phyloP scores from a whole-genome alignment of 2,329 filamentous ascomycete genomes.

The Diaporthe sp. region DNA sequence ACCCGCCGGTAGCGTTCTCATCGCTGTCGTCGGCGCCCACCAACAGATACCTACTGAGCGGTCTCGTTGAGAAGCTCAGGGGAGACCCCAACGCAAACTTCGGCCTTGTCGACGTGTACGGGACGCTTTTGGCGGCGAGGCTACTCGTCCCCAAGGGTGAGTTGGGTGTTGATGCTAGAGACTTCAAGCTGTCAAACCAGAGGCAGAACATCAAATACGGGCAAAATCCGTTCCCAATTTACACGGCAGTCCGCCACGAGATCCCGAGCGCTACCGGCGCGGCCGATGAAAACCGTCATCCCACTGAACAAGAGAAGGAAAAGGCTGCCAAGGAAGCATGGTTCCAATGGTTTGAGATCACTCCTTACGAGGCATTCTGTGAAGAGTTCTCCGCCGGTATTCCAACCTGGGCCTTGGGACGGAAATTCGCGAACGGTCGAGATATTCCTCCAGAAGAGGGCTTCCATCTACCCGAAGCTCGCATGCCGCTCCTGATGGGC shows the following conservation, averaged over 20 bases:
- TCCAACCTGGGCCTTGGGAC: slow-evolving; percentile 92
- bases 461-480: slow-evolving; percentile 83
- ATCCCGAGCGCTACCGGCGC: slow-evolving; percentile 76
- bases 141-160: slow-evolving; percentile 90
- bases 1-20: slow-evolving; percentile 86
- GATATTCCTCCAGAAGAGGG: slow-evolving; percentile 76
- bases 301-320: slow-evolving; percentile 65
- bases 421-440: slow-evolving; percentile 81
- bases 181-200: slow-evolving; percentile 95
- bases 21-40: slow-evolving; percentile 90
- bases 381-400: slow-evolving; percentile 94
- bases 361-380: slow-evolving; percentile 94
- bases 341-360: slow-evolving; percentile 99
- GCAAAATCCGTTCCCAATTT: slow-evolving; percentile 90
- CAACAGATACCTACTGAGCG: slow-evolving; percentile 90
- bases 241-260: slow-evolving; percentile 95
- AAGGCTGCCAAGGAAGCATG: slow-evolving; percentile 78
- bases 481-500: slow-evolving; percentile 87
- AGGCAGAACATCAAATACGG: slow-evolving; percentile 81
- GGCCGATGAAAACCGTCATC: slow-evolving; percentile 51
- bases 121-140: slow-evolving; percentile 85
- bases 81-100: slow-evolving; percentile 86
- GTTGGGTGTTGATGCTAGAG: slow-evolving; percentile 79
- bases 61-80: slow-evolving; percentile 91
- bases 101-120: slow-evolving; percentile 94